Evolutionary conservation across 495 filamentous ascomycete species (phyloP).

Genomic region (Aspergillus olivimuriae): DNA sequence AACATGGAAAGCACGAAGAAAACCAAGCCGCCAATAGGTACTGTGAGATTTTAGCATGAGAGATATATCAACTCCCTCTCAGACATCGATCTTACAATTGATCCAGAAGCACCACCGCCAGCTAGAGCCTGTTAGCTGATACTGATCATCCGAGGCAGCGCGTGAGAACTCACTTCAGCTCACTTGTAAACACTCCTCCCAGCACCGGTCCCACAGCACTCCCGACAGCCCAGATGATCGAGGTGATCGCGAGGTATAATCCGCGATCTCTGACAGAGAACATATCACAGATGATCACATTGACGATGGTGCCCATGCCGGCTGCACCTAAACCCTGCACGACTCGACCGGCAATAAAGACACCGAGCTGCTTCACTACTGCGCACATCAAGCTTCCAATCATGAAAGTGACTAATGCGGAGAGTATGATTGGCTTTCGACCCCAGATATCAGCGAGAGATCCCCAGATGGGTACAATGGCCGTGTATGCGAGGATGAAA

Average conservation of each 20-base stretch:
- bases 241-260: constrained; percentile 43
- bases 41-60: no score
- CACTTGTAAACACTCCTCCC: constrained; percentile 58
- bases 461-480: constrained; percentile 44
- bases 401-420: constrained; percentile 60
- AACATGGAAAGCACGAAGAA: constrained; percentile 59
- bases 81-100: constrained; percentile 58
- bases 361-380: constrained; percentile 51
- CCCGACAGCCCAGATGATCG: constrained; percentile 59
- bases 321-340: constrained; percentile 68
- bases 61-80: no score
- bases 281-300: constrained; percentile 68
- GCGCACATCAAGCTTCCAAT: constrained; percentile 57
- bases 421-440: constrained; percentile 62
- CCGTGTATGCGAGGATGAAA: constrained; percentile 29
- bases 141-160: no score
- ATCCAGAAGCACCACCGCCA: constrained; percentile 52
- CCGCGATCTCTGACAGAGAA: constrained; percentile 53
- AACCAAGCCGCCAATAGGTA: no score
- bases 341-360: constrained; percentile 62
- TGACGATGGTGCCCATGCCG: constrained; percentile 64
- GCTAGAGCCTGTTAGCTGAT: no score
- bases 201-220: constrained; percentile 57
- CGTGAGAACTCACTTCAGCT: no score
- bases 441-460: constrained; percentile 72